These are phyloP conservation scores for Zygoascus tannicola DNA, from an alignment of 805 yeast species.

Conservation along the genomic window DNA sequence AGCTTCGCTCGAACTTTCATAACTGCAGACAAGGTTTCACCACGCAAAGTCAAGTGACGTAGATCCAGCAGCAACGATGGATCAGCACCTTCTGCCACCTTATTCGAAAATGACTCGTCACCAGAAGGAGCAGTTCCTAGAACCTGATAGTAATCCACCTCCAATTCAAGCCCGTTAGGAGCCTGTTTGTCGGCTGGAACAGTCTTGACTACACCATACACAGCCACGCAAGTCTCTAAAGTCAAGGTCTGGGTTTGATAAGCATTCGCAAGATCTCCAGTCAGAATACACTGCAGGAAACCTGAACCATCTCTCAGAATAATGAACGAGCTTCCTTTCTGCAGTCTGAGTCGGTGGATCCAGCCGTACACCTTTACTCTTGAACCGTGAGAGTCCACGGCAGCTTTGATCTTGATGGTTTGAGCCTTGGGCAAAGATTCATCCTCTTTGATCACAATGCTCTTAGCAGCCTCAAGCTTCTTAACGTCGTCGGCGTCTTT, in stretches of 20 bases:
- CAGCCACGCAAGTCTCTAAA: slow-evolving; percentile 71
- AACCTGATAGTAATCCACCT: slow-evolving; percentile 81
- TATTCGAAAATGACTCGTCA: slow-evolving; percentile 90
- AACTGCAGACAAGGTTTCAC: slow-evolving; percentile 85
- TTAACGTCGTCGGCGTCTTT: slow-evolving; percentile 66
- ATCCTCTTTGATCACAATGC: slow-evolving; percentile 69
- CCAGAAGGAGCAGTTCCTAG: slow-evolving; percentile 95
- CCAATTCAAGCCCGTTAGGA: slow-evolving; percentile 93
- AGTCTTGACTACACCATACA: slow-evolving; percentile 72
- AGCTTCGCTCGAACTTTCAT: slow-evolving; percentile 89
- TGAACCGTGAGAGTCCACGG: slow-evolving; percentile 47
- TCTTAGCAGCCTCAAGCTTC: slow-evolving; percentile 67
- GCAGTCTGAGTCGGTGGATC: slow-evolving; percentile 90
- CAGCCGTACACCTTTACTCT: slow-evolving; percentile 85
- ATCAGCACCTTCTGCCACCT: slow-evolving; percentile 86
- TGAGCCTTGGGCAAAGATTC: slow-evolving; percentile 58
- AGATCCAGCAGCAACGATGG: slow-evolving; percentile 87
- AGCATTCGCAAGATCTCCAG: slow-evolving; percentile 90
- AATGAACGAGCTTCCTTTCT: slow-evolving; percentile 84
- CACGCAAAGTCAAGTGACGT: slow-evolving; percentile 93
- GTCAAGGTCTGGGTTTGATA: slow-evolving; percentile 78
- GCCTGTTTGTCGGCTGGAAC: slow-evolving; percentile 96
- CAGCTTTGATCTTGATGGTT: slow-evolving; percentile 52
- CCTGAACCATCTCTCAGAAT: slow-evolving; percentile 96
- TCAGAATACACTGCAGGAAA: slow-evolving; percentile 71